Conservation (phyloP, 208 protist species). For the Trypanosoma melophagium region DNA sequence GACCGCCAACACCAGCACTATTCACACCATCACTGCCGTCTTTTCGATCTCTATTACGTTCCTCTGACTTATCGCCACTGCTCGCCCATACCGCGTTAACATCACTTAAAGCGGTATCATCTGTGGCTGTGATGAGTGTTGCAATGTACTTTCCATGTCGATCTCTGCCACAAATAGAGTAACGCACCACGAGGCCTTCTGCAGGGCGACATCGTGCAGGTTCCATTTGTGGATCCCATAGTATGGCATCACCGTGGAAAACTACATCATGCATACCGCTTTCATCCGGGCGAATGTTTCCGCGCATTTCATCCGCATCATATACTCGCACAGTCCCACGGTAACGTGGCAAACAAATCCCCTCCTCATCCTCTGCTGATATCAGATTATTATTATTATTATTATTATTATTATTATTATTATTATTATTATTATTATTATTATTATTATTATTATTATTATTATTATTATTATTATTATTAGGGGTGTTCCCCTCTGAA, state of each 20-base stretch:
- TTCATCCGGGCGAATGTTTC: conserved; percentile 68
- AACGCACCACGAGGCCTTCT: conserved; percentile 45
- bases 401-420: too few species aligned
- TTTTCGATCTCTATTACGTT: conserved; percentile 12
- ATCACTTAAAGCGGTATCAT: conserved; percentile 46
- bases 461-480: neutral
- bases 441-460: conserved; percentile 1
- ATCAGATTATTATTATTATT: neutral
- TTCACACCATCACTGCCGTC: conserved; percentile 14
- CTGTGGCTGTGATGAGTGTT: conserved; percentile 62
- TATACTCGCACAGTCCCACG: conserved; percentile 62
- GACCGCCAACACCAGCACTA: conserved; percentile 11
- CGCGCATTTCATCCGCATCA: conserved; percentile 63
- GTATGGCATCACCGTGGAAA: conserved; percentile 51
- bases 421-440: neutral
- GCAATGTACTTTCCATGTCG: conserved; percentile 58
- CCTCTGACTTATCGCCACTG: conserved; percentile 16
- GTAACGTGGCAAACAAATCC: conserved; percentile 39
- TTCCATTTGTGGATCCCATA: conserved; percentile 50
- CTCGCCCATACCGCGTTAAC: conserved; percentile 44
- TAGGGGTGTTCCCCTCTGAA: neutral
- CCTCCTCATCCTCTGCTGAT: neutral
- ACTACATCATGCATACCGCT: conserved; percentile 34
- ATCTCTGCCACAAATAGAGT: conserved; percentile 56
- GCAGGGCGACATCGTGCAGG: conserved; percentile 19